Percentiles rank a stretch among this genome's conserved stretches.
These are phyloP conservation scores for Plasmodium gonderi DNA, from an alignment of 169 alveolate genomes.

Conservation along the genomic window DNA sequence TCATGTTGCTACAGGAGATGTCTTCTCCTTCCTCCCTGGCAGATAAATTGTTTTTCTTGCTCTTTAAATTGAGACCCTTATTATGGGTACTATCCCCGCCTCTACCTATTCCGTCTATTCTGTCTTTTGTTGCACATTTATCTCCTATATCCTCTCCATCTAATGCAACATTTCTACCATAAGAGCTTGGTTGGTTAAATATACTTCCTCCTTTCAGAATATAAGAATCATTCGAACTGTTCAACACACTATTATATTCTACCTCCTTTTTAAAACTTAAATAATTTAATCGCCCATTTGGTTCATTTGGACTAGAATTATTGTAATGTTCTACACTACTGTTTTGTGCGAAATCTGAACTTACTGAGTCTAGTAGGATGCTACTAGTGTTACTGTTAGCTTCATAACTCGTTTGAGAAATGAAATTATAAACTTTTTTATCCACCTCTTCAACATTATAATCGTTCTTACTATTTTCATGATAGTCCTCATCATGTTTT, in stretches of 20 bases:
- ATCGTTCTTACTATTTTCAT: not conserved
- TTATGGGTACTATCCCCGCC: not conserved
- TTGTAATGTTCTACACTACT: constrained; percentile 40
- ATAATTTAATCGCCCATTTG: not conserved
- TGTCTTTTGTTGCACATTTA: not conserved
- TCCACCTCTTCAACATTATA: not conserved
- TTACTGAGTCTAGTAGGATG: constrained; percentile 26
- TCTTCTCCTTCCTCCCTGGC: not conserved
- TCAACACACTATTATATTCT: constrained; percentile 1
- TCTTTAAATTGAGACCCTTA: too few species aligned
- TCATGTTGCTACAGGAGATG: not conserved
- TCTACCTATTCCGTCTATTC: not conserved
- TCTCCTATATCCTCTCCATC: too few species aligned
- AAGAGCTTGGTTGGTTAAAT: not conserved
- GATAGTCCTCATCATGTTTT: not conserved
- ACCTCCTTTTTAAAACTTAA: not conserved
- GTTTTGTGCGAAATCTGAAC: constrained; percentile 41
- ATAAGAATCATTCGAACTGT: constrained; percentile 44
- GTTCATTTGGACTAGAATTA: not conserved
- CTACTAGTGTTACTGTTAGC: constrained; percentile 70
- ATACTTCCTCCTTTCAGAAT: not conserved
- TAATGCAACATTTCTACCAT: not conserved
- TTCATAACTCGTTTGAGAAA: constrained; percentile 75
- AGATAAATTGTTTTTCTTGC: not conserved
- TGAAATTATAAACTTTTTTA: constrained; percentile 29